Base-by-base conservation (phyloP, 2,329 filamentous ascomycete species). In the Epichloe gansuensis region DNA sequence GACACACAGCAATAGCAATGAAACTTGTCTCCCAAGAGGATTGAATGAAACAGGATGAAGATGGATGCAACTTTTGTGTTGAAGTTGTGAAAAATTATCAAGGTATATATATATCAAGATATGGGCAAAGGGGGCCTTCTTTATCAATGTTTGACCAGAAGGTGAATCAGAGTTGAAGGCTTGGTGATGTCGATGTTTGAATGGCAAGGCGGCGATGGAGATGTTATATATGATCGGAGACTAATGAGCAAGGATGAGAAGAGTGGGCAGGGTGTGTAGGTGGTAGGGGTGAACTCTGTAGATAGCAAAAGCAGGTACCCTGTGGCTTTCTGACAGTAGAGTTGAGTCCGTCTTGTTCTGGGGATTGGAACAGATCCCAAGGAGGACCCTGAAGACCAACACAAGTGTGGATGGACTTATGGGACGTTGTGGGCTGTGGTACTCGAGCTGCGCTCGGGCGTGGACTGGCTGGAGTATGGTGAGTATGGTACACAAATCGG, bases 401-500 rank as follows among this genome's bases (percentile, higher is more conserved):
- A 47, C 50, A 50, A 39, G 46, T 48, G 45, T 42, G 46, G 8
- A 25, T 6, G 17, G 17, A 44, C n/a, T 17, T 28, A 34, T 44
- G 47, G 41, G 17, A 28, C 50, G 46, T 35, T 28, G 52, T 46
- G 48, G 52, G 17, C 43, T 50, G 48, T 37, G 52, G 37, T 23
- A 50, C 43, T 42, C 47, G 39, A 53, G 54, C 37, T 50, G 48
- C 58, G 57, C 58, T 57, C 53, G 57, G 55, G 58, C 58, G 37
- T 50, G 42, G 50, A 44, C 50, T 39, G 43, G 47, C 55, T 51
- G 52, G 58, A 50, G 54, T 57, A 51, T 55, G 53, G 23, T 23
- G 17, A 21, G 17, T 21, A 21, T 21, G 17, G 48, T 55, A 57
- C 57, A 59, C 53, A 56, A 42, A 55, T 48, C 52, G 57, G 53